These are phyloP conservation scores for Nemania bipapillata DNA, from an alignment of 2,329 filamentous ascomycete species.

Conservation along the genomic window DNA sequence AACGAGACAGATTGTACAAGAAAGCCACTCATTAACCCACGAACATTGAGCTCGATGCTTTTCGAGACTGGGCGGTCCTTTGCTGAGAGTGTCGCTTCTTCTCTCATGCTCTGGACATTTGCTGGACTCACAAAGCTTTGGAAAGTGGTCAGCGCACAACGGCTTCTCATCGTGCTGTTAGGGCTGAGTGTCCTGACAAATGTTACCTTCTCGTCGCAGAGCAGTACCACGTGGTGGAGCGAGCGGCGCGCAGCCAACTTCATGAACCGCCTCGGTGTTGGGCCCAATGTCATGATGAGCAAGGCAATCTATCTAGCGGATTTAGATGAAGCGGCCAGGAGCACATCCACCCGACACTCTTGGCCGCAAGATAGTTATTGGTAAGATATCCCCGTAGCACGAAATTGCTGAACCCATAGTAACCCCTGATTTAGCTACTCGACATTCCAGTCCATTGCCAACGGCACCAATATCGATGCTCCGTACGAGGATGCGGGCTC, in stretches of 20 bases:
- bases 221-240: slow-evolving; percentile 82
- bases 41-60: slow-evolving; percentile 74
- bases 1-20: slow-evolving; percentile 59
- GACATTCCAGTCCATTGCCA: slow-evolving; percentile 70
- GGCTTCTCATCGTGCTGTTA: slow-evolving; percentile 76
- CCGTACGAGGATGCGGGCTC: slow-evolving; percentile 65
- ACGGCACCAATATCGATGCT: slow-evolving; percentile 67
- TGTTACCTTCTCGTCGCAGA: slow-evolving; percentile 76
- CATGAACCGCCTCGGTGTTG: slow-evolving; percentile 83
- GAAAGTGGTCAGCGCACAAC: slow-evolving; percentile 76
- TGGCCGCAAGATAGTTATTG: slow-evolving; percentile 63
- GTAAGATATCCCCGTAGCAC: slow-evolving; percentile 50
- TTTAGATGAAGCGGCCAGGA: slow-evolving; percentile 71
- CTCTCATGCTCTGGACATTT: slow-evolving; percentile 80
- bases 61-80: slow-evolving; percentile 78
- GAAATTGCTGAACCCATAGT: slow-evolving; percentile 11
- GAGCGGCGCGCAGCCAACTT: slow-evolving; percentile 83
- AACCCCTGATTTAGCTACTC: slow-evolving; percentile 59
- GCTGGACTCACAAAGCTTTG: slow-evolving; percentile 72
- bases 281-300: slow-evolving; percentile 82
- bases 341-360: slow-evolving; percentile 50
- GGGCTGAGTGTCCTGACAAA: slow-evolving; percentile 77
- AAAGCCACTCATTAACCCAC: slow-evolving; percentile 69
- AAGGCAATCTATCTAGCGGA: slow-evolving; percentile 86
- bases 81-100: slow-evolving; percentile 77